Conservation (phyloP, 768 basidiomycete species). For the Kwoniella sp. region DNA sequence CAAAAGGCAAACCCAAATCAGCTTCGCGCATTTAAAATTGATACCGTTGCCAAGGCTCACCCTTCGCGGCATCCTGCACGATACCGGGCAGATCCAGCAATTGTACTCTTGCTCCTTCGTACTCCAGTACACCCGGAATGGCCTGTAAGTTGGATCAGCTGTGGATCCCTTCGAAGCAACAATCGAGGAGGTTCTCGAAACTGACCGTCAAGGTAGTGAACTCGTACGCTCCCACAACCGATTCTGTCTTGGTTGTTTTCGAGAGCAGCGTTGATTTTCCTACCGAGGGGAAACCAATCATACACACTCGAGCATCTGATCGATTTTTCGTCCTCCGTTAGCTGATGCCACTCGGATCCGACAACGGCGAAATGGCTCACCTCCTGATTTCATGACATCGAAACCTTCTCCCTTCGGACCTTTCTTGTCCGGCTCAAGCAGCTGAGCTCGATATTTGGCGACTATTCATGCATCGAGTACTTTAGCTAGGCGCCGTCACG, state of each 20-base stretch:
- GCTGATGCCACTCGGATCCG: neutral
- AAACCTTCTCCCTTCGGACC: constrained; percentile 78
- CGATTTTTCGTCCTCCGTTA: too few species aligned
- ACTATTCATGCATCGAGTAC: constrained; percentile 18
- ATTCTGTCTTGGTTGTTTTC: constrained; percentile 88
- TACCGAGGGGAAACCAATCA: constrained; percentile 95
- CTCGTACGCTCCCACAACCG: constrained; percentile 87
- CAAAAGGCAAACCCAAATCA: neutral
- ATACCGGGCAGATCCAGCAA: constrained; percentile 94
- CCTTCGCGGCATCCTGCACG: constrained; percentile 61
- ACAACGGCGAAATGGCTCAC: constrained; percentile 30
- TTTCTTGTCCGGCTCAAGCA: constrained; percentile 87
- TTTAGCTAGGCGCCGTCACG: neutral
- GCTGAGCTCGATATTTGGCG: constrained; percentile 88
- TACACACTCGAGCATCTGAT: constrained; percentile 80
- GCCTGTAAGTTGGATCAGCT: constrained; percentile 58
- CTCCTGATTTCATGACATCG: constrained; percentile 79
- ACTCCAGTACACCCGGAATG: constrained; percentile 95
- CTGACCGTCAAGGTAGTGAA: constrained; percentile 86
- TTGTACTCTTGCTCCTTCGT: constrained; percentile 91
- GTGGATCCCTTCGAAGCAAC: neutral
- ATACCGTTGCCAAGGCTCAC: too few species aligned
- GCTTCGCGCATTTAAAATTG: too few species aligned
- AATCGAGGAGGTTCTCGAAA: constrained; percentile 6
- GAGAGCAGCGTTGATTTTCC: constrained; percentile 91